Evolutionary conservation across 1,284 basidiomycete genomes (phyloP).

Genomic region (Quambalaria eucalypti): DNA sequence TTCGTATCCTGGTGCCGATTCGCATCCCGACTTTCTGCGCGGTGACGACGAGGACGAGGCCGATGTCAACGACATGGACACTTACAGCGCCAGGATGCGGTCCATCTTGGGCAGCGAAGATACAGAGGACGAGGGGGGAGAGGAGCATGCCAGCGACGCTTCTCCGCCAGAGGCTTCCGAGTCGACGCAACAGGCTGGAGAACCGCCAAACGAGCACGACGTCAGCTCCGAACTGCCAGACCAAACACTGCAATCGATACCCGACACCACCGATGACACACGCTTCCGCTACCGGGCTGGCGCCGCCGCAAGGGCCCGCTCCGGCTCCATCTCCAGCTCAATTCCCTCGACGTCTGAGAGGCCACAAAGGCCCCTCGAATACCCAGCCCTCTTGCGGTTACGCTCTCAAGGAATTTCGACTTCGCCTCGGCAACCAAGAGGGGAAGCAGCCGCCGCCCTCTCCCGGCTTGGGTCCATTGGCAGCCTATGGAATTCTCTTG

Average conservation of each 20-base stretch:
- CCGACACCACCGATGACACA: slow-evolving; percentile 4
- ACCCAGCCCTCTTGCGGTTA: slow-evolving; percentile 2
- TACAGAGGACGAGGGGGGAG: background rate
- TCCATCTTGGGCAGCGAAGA: slow-evolving; percentile 32
- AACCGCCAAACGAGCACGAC: slow-evolving; percentile 11
- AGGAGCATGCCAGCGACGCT: slow-evolving; percentile 2
- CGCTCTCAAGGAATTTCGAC: slow-evolving; percentile 9
- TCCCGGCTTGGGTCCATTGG: slow-evolving; percentile 20
- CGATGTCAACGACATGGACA: slow-evolving; percentile 17
- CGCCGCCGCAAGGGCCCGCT: slow-evolving; percentile 14
- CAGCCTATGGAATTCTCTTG: background rate
- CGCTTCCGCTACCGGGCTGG: slow-evolving; percentile 3
- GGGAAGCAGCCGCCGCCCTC: slow-evolving; percentile 29
- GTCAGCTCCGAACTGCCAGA: slow-evolving; percentile 14
- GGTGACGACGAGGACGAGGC: slow-evolving; percentile 1
- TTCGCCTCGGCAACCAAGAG: slow-evolving; percentile 15
- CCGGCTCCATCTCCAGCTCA: slow-evolving; percentile 16
- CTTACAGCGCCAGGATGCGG: slow-evolving; percentile 20
- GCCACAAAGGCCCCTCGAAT: slow-evolving; percentile 10
- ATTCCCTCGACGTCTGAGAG: slow-evolving; percentile 8
- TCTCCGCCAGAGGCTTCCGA: slow-evolving; percentile 2
- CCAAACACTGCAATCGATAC: slow-evolving; percentile 6
- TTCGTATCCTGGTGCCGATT: background rate
- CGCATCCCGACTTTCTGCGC: background rate
- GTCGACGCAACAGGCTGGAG: slow-evolving; percentile 14